A percentile compares a stretch with the other conserved stretches of the same genome.
Conservation (phyloP, 306 rosid species). For the Heteromeles arbutifolia region DNA sequence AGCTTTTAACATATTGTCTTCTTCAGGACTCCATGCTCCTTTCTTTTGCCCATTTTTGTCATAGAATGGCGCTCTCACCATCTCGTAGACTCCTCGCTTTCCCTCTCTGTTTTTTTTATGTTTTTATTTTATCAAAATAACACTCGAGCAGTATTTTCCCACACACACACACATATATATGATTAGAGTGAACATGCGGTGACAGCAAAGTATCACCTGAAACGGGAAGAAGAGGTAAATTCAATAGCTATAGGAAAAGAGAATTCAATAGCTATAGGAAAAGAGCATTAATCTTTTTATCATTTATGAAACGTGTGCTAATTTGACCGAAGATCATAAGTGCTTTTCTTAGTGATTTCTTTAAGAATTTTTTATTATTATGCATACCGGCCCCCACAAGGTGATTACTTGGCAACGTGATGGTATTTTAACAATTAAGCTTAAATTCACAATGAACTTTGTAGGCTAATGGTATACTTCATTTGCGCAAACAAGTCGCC, state of each 20-base stretch:
- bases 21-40: constrained; percentile 77
- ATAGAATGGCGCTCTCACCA: constrained; percentile 63
- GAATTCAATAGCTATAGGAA: neutral
- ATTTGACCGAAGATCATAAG: neutral
- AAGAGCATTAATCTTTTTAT: neutral
- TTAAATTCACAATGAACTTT: too few relatives aligned
- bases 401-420: too few relatives aligned
- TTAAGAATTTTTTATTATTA: neutral
- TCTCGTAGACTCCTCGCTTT: neutral
- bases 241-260: neutral
- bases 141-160: neutral
- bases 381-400: neutral
- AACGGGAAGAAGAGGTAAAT: constrained; percentile 1
- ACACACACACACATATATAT: neutral
- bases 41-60: constrained; percentile 59
- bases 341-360: neutral
- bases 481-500: too few relatives aligned
- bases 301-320: neutral
- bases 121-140: neutral
- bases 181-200: neutral
- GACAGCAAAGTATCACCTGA: constrained; percentile 8
- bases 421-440: too few relatives aligned
- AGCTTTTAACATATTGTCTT: constrained; percentile 51
- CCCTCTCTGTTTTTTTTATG: neutral
- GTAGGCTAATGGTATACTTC: too few relatives aligned